Percentiles rank a stretch among this genome's conserved stretches.
phyloP scores from a whole-genome alignment of 2,329 filamentous ascomycete species.

The Aspergillus glaucus region DNA sequence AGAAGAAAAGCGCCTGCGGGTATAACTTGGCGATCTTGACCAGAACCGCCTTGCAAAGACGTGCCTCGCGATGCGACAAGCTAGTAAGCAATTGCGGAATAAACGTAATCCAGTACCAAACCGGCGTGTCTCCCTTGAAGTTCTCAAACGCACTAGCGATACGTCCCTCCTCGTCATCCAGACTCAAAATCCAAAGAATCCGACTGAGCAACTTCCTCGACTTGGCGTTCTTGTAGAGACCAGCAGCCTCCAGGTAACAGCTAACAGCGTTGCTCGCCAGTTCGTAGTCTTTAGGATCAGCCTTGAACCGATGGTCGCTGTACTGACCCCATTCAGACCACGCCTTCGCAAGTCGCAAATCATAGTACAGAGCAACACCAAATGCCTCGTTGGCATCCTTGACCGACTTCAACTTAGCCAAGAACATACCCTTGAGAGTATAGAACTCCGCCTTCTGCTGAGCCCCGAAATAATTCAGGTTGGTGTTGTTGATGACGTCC shows the following conservation, averaged over 20 bases:
- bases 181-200: conserved; percentile 89
- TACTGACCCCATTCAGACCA: conserved; percentile 99
- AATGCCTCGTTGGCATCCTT: conserved; percentile 91
- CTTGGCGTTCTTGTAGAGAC: conserved; percentile 95
- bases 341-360: conserved; percentile 89
- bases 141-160: conserved; percentile 85
- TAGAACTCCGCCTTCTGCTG: conserved; percentile 99
- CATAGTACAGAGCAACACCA: conserved; percentile 90
- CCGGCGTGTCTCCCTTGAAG: conserved; percentile 93
- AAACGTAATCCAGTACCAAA: conserved; percentile 99
- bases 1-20: conserved; percentile 92
- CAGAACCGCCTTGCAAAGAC: conserved; percentile 76
- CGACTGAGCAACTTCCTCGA: conserved; percentile 88
- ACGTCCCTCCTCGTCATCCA: conserved; percentile 80
- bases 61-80: conserved; percentile 83
- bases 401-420: conserved; percentile 86
- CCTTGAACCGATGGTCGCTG: conserved; percentile 94
- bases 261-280: conserved; percentile 87
- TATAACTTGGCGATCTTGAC: conserved; percentile 93
- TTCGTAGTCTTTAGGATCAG: conserved; percentile 72
- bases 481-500: conserved; percentile 99
- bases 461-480: conserved; percentile 93
- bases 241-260: conserved; percentile 91
- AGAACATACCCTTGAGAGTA: conserved; percentile 98
- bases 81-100: conserved; percentile 94